A percentile compares a stretch with the other conserved stretches of the same genome.
Evolutionary conservation across 129 eudicot genomes (phyloP).

Genomic region (Gnaphalium uliginosum): DNA sequence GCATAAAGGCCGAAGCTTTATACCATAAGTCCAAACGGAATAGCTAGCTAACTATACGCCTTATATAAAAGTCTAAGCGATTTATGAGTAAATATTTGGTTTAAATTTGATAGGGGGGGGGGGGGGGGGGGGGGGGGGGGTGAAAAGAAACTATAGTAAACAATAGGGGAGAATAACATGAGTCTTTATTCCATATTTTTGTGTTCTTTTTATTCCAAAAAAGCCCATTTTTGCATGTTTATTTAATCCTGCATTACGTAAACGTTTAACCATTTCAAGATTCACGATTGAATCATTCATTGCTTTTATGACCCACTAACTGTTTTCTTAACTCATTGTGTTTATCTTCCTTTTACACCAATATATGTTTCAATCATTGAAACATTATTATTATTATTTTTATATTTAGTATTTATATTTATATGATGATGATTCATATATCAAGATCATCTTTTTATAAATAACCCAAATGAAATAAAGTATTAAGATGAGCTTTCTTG

Average conservation of each 20-base stretch:
- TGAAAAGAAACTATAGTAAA: not conserved
- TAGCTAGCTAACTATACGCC: too few relatives aligned
- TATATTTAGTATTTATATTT: too few relatives aligned
- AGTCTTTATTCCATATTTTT: not conserved
- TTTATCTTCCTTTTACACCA: conserved; percentile 31
- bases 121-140: too few relatives aligned
- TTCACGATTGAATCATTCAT: conserved; percentile 23
- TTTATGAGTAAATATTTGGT: not conserved
- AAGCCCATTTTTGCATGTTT: conserved; percentile 26
- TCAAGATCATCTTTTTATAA: conserved; percentile 15
- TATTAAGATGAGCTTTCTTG: conserved; percentile 49
- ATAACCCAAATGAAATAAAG: conserved; percentile 23
- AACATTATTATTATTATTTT: too few relatives aligned
- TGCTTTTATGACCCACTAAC: conserved; percentile 8
- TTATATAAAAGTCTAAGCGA: too few relatives aligned
- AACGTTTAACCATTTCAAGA: conserved; percentile 36
- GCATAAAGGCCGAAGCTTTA: too few relatives aligned
- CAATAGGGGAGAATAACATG: not conserved
- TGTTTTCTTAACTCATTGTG: conserved; percentile 18
- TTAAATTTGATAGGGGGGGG: too few relatives aligned
- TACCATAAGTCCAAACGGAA: too few relatives aligned
- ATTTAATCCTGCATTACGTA: conserved; percentile 36
- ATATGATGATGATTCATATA: conserved; percentile 9
- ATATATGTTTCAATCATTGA: conserved; percentile 21
- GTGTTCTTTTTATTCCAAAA: conserved; percentile 4